A percentile compares a stretch with the other conserved stretches of the same genome.
Evolutionary conservation across 331 rosid species (phyloP).

Genomic region (Pyrus hybrid): DNA sequence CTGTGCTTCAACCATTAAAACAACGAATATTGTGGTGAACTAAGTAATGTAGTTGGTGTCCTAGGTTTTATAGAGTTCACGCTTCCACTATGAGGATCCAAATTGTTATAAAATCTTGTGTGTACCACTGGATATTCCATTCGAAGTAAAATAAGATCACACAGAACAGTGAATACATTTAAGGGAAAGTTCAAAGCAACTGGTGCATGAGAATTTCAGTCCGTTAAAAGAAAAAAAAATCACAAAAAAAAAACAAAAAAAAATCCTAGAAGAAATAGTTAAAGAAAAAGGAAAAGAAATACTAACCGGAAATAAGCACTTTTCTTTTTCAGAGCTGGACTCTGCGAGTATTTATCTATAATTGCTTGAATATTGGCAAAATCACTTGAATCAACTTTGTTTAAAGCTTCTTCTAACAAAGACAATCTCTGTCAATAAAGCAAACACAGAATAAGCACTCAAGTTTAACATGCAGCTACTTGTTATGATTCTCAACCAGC

Average conservation of each 20-base stretch:
- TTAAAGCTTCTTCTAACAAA: constrained; percentile 65
- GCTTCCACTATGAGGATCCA: background rate
- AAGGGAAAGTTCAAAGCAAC: background rate
- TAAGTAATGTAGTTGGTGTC: background rate
- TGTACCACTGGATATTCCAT: background rate
- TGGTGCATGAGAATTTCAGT: background rate
- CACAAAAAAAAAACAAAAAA: background rate
- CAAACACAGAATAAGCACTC: constrained; percentile 7
- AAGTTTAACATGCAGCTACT: background rate
- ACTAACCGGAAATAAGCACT: constrained; percentile 65
- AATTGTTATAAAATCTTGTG: background rate
- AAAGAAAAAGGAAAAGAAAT: background rate
- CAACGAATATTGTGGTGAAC: background rate
- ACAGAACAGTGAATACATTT: background rate
- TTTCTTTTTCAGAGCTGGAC: constrained; percentile 43
- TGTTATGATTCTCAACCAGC: background rate
- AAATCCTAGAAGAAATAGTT: background rate
- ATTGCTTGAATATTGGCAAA: constrained; percentile 39
- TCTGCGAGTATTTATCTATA: constrained; percentile 48
- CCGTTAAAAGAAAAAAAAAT: background rate
- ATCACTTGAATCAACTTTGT: constrained; percentile 50
- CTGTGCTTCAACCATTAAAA: background rate
- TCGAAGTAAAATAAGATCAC: background rate
- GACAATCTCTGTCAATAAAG: constrained; percentile 47
- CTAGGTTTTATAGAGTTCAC: background rate